Evolutionary conservation across 768 basidiomycete genomes (phyloP).

Genomic region (Mycena haematopus): DNA sequence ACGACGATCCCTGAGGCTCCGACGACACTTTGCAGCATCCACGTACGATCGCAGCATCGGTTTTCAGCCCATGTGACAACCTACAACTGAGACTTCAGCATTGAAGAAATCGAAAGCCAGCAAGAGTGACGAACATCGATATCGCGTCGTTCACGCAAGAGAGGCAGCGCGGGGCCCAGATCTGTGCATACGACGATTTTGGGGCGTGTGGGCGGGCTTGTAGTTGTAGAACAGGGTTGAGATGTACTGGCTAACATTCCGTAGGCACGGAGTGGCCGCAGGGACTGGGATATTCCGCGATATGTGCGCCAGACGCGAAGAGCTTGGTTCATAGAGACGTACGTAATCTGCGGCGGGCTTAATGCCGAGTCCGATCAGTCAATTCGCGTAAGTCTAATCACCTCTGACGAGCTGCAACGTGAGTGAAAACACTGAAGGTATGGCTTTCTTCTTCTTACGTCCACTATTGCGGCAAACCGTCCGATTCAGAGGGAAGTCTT

Average conservation of each 20-base stretch:
- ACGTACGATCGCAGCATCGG: conserved; percentile 60
- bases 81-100: conserved; percentile 29
- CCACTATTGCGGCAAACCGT: conserved; percentile 5
- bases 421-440: no score
- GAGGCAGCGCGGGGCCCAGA: conserved; percentile 22
- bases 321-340: no score
- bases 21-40: conserved; percentile 74
- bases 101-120: background rate
- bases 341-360: no score
- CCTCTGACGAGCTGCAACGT: no score
- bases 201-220: background rate
- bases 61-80: conserved; percentile 58
- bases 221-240: no score
- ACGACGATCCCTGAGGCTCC: conserved; percentile 71
- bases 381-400: no score
- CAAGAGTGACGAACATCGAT: conserved; percentile 4
- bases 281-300: no score
- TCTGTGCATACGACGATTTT: conserved; percentile 31
- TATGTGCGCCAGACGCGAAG: no score
- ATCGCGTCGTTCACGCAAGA: conserved; percentile 16
- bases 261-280: no score
- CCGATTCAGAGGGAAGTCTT: background rate
- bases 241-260: no score
- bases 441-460: conserved; percentile 18
- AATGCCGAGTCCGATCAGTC: no score